Percentiles rank a stretch among this genome's conserved stretches.
These are phyloP conservation scores for Candida ipomoeae DNA, from an alignment of 805 yeast species.

Conservation along the genomic window DNA sequence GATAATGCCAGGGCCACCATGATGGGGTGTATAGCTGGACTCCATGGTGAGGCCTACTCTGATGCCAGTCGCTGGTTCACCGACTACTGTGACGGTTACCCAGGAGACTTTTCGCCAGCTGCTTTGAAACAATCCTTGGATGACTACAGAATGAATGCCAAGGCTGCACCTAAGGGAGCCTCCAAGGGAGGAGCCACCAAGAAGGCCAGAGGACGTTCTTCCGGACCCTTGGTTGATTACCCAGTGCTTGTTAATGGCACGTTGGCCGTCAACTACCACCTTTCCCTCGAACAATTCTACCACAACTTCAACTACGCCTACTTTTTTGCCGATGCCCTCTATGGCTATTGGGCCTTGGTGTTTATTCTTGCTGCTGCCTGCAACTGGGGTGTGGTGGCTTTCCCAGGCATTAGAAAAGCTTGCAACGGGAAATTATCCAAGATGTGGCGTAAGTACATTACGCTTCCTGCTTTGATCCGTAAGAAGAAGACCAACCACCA, in stretches of 20 bases:
- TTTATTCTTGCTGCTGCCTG: conserved; percentile 10
- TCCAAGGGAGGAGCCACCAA: neutral
- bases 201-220: neutral
- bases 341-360: conserved; percentile 14
- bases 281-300: conserved; percentile 5
- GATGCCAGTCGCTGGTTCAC: neutral
- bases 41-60: neutral
- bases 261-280: conserved; percentile 2
- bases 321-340: conserved; percentile 10
- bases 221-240: conserved; percentile 4
- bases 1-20: conserved; percentile 7
- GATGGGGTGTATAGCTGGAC: conserved; percentile 5
- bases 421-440: conserved; percentile 27
- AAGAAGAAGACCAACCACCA: conserved; percentile 26
- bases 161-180: neutral
- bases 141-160: neutral
- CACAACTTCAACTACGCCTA: conserved; percentile 12
- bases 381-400: conserved; percentile 15
- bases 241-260: conserved; percentile 10
- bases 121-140: neutral
- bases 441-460: conserved; percentile 31
- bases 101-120: neutral
- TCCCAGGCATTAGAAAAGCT: conserved; percentile 10
- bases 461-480: conserved; percentile 37
- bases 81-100: neutral